Conservation (phyloP, 2,329 filamentous ascomycete genomes). For the Colletotrichum tropicicola region DNA sequence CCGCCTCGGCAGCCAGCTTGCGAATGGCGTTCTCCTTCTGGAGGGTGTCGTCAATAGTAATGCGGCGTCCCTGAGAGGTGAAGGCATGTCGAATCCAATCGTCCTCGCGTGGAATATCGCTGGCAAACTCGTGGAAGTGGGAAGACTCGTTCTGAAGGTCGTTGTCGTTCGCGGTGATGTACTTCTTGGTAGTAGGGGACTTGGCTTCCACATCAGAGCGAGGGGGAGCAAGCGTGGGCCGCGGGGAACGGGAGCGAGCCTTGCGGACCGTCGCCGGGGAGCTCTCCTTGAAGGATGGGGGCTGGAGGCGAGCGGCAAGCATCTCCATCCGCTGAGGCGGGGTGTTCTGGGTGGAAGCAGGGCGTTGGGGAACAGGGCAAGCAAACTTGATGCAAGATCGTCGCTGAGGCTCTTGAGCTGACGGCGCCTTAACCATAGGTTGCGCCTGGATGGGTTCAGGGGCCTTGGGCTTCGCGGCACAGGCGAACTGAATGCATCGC, state of each 20-base stretch:
- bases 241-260: conserved; percentile 33
- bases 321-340: conserved; percentile 39
- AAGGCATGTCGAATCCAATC: conserved; percentile 86
- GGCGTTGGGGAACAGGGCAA: conserved; percentile 63
- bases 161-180: conserved; percentile 57
- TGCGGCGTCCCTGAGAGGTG: conserved; percentile 69
- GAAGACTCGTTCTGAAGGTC: conserved; percentile 64
- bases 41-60: conserved; percentile 91
- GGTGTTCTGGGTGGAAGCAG: conserved; percentile 50
- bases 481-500: conserved; percentile 93
- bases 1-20: conserved; percentile 85
- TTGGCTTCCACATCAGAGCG: conserved; percentile 48
- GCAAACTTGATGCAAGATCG: conserved; percentile 80
- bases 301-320: conserved; percentile 11
- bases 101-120: conserved; percentile 81
- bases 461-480: conserved; percentile 64
- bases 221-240: conserved; percentile 41
- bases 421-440: conserved; percentile 42
- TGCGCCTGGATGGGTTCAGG: conserved; percentile 39
- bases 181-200: conserved; percentile 51
- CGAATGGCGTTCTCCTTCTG: conserved; percentile 90
- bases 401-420: conserved; percentile 51
- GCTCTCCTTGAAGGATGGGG: neutral
- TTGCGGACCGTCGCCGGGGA: conserved; percentile 38
- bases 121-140: conserved; percentile 92